Evolutionary conservation across 2,329 filamentous ascomycete species (phyloP), one percentile per base, ranked within the genome.

Genomic region (Leptographium flavum): DNA sequence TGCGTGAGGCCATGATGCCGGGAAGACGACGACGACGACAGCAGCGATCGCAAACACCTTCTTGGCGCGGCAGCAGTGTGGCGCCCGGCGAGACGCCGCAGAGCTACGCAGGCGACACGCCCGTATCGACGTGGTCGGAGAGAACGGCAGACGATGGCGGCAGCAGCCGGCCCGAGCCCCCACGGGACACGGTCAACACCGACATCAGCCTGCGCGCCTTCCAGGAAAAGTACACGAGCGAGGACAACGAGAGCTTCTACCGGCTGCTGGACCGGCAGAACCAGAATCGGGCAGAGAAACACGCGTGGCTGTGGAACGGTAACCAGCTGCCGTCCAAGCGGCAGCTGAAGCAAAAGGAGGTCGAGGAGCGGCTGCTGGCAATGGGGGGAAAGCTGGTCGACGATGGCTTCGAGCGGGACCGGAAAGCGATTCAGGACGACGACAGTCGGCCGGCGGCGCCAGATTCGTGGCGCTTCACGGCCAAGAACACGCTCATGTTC

Each of bases 231-330:
- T 96, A 95, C 64, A 98, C 90, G 1, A 94, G 87, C 57, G 92
- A 98, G 62, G 92, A 98, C 60, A 96, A 96, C 58, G 92, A 95
- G 59, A 93, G 85, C 54, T 96, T 98, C 66, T 94, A 94, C 62
- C 83, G 81, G 54, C 70, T 98, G 2, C 68, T 96, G 25, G 92
- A 98, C 64, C 84, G 81, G 56, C 87, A 95, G 57, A 98, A 95
- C 57, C 73, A 80, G 49, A 90, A 87, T 60, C 76, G 73, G 42
- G 81, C 83, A 1, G 81, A 88, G 56, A 94, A 90, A 55, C 84
- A 94, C 57, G 79, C 79, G 1, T 95, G 90, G 83, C 69, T 96
- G 39, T 94, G 87, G 79, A 74, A 78, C 10, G 84, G 80, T 25
- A 95, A 96, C 64, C 90, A 90, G 59, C 74, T 95, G 61, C 83